Percentiles rank a stretch among this genome's conserved stretches.
phyloP scores from a whole-genome alignment of 2,329 filamentous ascomycete genomes.

The Pseudophaeomoniella oleicola region DNA sequence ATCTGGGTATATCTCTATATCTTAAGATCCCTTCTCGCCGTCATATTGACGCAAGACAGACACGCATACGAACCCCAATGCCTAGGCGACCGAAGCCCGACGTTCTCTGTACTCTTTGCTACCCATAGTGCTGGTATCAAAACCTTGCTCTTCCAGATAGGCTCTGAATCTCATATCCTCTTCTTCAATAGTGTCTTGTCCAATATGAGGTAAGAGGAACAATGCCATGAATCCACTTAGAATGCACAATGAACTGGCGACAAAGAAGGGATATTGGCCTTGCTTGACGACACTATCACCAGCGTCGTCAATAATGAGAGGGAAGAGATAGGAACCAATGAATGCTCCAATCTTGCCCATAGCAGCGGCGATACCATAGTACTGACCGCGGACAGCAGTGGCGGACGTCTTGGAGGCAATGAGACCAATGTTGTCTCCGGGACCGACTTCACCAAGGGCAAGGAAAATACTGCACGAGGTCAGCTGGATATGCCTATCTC shows the following conservation, averaged over 20 bases:
- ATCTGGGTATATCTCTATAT: no score
- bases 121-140: conserved; percentile 51
- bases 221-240: conserved; percentile 53
- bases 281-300: conserved; percentile 39
- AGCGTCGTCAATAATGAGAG: conserved; percentile 47
- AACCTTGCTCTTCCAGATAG: conserved; percentile 61
- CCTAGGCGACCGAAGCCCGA: no score
- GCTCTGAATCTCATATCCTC: conserved; percentile 65
- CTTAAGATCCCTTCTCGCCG: no score
- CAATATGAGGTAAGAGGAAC: conserved; percentile 60
- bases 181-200: conserved; percentile 59
- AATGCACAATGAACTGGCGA: conserved; percentile 65
- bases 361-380: conserved; percentile 40
- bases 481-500: no score
- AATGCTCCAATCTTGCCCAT: conserved; percentile 49
- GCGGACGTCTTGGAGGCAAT: conserved; percentile 77
- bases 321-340: conserved; percentile 67
- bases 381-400: conserved; percentile 71
- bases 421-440: conserved; percentile 83
- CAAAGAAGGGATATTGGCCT: conserved; percentile 81
- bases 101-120: conserved; percentile 10
- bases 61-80: no score
- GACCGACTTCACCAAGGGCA: conserved; percentile 64
- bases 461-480: conserved; percentile 45
- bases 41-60: no score